Evolutionary conservation across 169 alveolate genomes (phyloP).

Genomic region (Plasmodium fragile): DNA sequence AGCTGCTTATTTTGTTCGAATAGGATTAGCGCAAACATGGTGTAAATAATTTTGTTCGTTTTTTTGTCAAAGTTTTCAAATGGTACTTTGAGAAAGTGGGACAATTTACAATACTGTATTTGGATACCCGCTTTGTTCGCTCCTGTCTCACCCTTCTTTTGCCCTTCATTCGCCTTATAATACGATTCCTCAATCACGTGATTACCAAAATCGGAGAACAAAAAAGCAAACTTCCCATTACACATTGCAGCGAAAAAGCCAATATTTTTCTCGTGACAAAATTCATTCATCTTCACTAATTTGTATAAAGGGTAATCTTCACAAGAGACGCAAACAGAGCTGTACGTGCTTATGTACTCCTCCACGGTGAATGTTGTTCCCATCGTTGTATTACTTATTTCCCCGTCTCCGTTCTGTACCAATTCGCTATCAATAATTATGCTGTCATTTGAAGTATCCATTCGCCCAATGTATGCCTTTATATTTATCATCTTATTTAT

Average conservation of each 20-base stretch:
- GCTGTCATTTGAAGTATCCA: constrained; percentile 27
- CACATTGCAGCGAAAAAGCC: constrained; percentile 81
- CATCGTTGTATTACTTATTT: not conserved
- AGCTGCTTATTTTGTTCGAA: constrained; percentile 18
- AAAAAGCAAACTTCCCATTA: constrained; percentile 79
- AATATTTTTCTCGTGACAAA: constrained; percentile 74
- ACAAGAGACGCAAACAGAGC: constrained; percentile 77
- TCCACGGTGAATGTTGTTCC: constrained; percentile 3
- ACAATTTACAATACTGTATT: constrained; percentile 79
- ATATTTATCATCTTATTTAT: constrained; percentile 66
- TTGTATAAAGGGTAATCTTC: constrained; percentile 79
- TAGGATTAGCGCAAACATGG: constrained; percentile 77
- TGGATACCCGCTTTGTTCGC: constrained; percentile 40
- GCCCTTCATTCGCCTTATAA: constrained; percentile 21
- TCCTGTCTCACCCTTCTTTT: constrained; percentile 39
- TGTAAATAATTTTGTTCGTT: constrained; percentile 68
- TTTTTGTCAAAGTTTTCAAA: constrained; percentile 14
- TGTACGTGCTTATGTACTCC: constrained; percentile 25
- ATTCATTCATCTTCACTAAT: constrained; percentile 76
- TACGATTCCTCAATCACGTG: constrained; percentile 80
- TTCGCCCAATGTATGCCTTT: constrained; percentile 64
- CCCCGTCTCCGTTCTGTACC: constrained; percentile 12
- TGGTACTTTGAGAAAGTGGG: constrained; percentile 77
- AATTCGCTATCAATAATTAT: constrained; percentile 42
- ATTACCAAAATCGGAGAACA: constrained; percentile 80